Evolutionary conservation across 495 filamentous ascomycete genomes (phyloP).

Genomic region (Trichodelitschia bisporula): DNA sequence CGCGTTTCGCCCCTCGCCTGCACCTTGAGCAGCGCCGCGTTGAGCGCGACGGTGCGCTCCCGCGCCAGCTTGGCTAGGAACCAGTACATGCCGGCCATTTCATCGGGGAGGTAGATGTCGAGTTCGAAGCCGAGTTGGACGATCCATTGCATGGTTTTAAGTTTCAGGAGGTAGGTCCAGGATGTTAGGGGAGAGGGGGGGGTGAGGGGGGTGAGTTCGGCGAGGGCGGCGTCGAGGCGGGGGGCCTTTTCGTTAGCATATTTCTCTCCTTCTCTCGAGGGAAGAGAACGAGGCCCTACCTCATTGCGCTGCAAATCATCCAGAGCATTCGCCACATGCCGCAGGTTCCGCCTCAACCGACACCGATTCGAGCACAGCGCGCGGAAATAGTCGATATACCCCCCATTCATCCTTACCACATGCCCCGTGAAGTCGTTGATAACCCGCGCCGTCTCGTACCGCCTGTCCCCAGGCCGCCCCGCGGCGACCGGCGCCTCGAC

Average conservation of each 20-base stretch:
- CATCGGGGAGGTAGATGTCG: slow-evolving; percentile 65
- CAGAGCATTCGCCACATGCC: slow-evolving; percentile 73
- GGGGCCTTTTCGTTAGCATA: too few relatives aligned
- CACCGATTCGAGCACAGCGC: slow-evolving; percentile 76
- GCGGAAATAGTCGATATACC: slow-evolving; percentile 60
- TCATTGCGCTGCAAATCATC: slow-evolving; percentile 66
- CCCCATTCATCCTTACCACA: slow-evolving; percentile 36
- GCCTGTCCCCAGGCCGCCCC: slow-evolving; percentile 28
- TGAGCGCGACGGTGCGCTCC: too few relatives aligned
- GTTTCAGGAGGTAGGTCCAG: slow-evolving; percentile 77
- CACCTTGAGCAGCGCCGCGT: too few relatives aligned
- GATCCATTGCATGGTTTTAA: slow-evolving; percentile 65
- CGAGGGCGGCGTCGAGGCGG: background rate
- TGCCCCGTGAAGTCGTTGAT: slow-evolving; percentile 50
- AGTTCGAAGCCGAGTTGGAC: slow-evolving; percentile 93
- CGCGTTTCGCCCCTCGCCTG: too few relatives aligned
- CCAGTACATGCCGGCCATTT: slow-evolving; percentile 79
- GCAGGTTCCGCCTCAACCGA: slow-evolving; percentile 59
- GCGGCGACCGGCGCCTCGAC: slow-evolving; percentile 35
- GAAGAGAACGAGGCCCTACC: too few relatives aligned
- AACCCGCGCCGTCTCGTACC: slow-evolving; percentile 45
- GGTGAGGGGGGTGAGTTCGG: slow-evolving; percentile 4
- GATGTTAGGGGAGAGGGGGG: slow-evolving; percentile 48
- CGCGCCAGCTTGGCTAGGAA: too few relatives aligned
- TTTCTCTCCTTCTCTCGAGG: too few relatives aligned